A percentile compares a stretch with the other conserved stretches of the same genome.
Evolutionary conservation across 495 filamentous ascomycete species (phyloP).

Genomic region (Polyplosphaeria fusca): DNA sequence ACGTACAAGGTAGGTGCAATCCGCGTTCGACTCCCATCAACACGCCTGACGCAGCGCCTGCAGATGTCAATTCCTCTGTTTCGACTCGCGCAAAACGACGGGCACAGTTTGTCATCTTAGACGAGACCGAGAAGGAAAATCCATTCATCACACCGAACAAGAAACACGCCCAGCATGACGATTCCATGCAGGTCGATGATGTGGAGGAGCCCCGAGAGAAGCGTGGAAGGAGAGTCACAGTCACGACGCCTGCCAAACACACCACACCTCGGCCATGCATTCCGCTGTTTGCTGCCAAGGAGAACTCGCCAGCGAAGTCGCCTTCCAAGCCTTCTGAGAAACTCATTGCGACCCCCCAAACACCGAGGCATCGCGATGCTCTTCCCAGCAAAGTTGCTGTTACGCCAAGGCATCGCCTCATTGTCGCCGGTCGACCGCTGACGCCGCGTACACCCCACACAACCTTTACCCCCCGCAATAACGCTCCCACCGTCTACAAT

Average conservation of each 20-base stretch:
- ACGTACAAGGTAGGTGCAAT: conserved; percentile 55
- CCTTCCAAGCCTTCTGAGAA: conserved; percentile 29
- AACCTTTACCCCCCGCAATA: conserved; percentile 59
- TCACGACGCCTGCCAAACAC: conserved; percentile 39
- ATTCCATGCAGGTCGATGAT: conserved; percentile 42
- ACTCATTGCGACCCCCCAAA: conserved; percentile 52
- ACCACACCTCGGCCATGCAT: conserved; percentile 30
- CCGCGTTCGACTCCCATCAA: conserved; percentile 21
- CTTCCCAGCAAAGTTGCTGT: conserved; percentile 59
- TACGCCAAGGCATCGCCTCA: conserved; percentile 68
- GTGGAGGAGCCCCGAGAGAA: conserved; percentile 36
- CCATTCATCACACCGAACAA: conserved; percentile 44
- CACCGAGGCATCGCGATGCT: conserved; percentile 64
- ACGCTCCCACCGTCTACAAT: conserved; percentile 71
- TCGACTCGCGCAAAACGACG: conserved; percentile 61
- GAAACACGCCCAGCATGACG: conserved; percentile 17
- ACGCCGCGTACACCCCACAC: conserved; percentile 57
- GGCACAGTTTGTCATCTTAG: conserved; percentile 46
- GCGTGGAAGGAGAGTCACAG: conserved; percentile 16
- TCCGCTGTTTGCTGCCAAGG: conserved; percentile 36
- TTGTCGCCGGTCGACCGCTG: conserved; percentile 52
- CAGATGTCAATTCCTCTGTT: conserved; percentile 19
- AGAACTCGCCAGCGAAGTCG: conserved; percentile 37
- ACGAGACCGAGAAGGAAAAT: conserved; percentile 55
- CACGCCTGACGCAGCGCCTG: conserved; percentile 24